Evolutionary conservation across 2,329 filamentous ascomycete genomes (phyloP).

Genomic region (Ceratocystis cubensis): DNA sequence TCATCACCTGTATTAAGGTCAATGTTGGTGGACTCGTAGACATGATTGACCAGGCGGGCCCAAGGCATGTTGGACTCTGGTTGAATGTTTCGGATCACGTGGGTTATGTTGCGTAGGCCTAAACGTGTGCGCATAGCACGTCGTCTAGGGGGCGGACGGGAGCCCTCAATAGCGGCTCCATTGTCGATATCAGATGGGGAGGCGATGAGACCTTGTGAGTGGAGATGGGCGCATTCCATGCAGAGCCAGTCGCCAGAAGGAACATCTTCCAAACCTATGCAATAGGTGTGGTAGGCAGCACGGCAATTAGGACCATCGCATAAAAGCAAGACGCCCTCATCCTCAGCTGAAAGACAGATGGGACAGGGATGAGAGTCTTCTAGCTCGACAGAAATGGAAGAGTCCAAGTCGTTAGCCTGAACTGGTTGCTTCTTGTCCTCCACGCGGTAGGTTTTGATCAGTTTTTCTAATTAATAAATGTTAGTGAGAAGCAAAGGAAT

Average conservation of each 20-base stretch:
- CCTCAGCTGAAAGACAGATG: conserved; percentile 67
- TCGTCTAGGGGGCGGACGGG: conserved; percentile 28
- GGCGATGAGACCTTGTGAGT: conserved; percentile 26
- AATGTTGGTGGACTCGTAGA: conserved; percentile 56
- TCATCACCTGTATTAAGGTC: conserved; percentile 51
- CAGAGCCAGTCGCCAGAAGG: conserved; percentile 82
- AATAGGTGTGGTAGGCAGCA: conserved; percentile 81
- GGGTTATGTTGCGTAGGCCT: conserved; percentile 27
- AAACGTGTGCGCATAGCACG: conserved; percentile 27
- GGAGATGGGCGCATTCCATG: conserved; percentile 57
- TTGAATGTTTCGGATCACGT: conserved; percentile 29
- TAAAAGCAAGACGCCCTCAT: conserved; percentile 73
- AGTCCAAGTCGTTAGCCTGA: conserved; percentile 36
- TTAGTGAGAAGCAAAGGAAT: neutral
- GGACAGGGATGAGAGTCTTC: conserved; percentile 70
- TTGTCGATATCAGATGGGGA: neutral
- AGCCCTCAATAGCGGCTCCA: conserved; percentile 22
- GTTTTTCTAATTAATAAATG: conserved; percentile 34
- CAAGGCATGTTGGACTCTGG: conserved; percentile 53
- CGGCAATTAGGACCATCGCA: conserved; percentile 70
- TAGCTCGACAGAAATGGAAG: conserved; percentile 65
- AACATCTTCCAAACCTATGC: conserved; percentile 66
- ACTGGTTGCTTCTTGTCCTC: conserved; percentile 64
- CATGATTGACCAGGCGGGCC: conserved; percentile 48
- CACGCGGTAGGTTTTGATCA: conserved; percentile 49